Evolutionary conservation across 2,329 filamentous ascomycete species (phyloP).

Genomic region (Fusarium lateritium): DNA sequence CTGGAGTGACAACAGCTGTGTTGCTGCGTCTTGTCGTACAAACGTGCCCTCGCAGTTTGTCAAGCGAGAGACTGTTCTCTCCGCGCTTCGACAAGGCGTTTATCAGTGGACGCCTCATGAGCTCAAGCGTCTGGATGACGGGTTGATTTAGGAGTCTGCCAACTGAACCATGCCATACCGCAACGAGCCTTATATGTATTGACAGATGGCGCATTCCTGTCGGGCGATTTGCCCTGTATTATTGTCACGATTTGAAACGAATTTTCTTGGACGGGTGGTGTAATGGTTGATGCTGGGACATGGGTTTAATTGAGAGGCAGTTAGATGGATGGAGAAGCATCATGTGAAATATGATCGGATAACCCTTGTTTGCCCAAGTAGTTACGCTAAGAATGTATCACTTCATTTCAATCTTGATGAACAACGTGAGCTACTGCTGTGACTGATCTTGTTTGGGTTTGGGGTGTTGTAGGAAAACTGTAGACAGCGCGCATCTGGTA

Average conservation of each 20-base stretch:
- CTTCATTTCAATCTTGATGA: not conserved
- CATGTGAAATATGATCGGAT: constrained; percentile 46
- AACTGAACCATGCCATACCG: constrained; percentile 45
- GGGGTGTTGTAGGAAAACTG: not conserved
- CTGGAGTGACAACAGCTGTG: constrained; percentile 60
- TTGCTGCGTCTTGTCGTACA: constrained; percentile 56
- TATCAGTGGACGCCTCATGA: constrained; percentile 55
- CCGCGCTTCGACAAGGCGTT: constrained; percentile 52
- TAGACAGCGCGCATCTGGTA: no score
- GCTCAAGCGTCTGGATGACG: constrained; percentile 53
- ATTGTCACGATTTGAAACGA: constrained; percentile 52
- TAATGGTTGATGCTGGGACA: constrained; percentile 52
- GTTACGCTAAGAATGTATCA: constrained; percentile 28
- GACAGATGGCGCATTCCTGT: constrained; percentile 47
- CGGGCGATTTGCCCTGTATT: constrained; percentile 50
- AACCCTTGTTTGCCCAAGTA: constrained; percentile 41
- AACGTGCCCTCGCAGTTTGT: constrained; percentile 44
- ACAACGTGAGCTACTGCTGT: not conserved
- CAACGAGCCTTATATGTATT: constrained; percentile 20
- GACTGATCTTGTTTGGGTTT: not conserved
- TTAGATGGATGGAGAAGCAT: constrained; percentile 48
- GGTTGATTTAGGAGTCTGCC: constrained; percentile 50
- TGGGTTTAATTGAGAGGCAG: constrained; percentile 51
- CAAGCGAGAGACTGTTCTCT: constrained; percentile 53
- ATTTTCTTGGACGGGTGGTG: constrained; percentile 55